Evolutionary conservation across 768 basidiomycete genomes (phyloP), one percentile per base, ranked within the genome.

Genomic region (Austroboletus eburneus): DNA sequence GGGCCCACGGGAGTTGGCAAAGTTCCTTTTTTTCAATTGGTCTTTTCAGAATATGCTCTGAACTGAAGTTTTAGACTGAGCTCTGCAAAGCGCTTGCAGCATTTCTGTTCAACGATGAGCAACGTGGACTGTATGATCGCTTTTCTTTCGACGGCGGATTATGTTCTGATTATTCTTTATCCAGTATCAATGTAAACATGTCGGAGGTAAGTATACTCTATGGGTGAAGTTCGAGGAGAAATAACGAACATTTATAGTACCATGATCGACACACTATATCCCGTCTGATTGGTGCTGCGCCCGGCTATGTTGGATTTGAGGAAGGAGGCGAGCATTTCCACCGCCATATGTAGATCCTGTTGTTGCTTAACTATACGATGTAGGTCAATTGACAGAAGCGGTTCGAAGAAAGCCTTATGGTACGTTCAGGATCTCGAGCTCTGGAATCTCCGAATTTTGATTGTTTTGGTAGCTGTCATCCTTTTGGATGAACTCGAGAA

Each of bases 241-340:
- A n/a, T 34, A 27, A 33, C 27, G 9, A 40, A 32, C 37, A 13
- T 1, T 30, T 41, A n/a, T 65, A 91, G 78, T 96, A 87, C 57
- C 88, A 91, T 42, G 93, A 94, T 54, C 80, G 92, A 44, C 91
- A 97, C 59, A 91, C 91, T 0, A 85, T 97, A 43, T 90, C 91
- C 0, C 77, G 92, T 4, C 71, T 97, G 20, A 91, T 97, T 42
- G 95, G 94, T 45, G 88, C 91, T 2, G 89, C 92, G 0, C 91
- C 94, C 8, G 94, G 94, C 4, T 95, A 93, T 58, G 84, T 96
- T 6, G 85, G 83, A 9, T 79, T 81, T 53, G 83, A 85, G 49
- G 81, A 83, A 54, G 76, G 80, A 25, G 88, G 87, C 80, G 50
- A 46, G 73, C 55, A 35, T n/a, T 42, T 17, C n/a, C n/a, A n/a